A percentile compares a stretch with the other conserved stretches of the same genome.
phyloP scores from a whole-genome alignment of 108 stramenopile species.

The Aurantiochytrium sp. region DNA sequence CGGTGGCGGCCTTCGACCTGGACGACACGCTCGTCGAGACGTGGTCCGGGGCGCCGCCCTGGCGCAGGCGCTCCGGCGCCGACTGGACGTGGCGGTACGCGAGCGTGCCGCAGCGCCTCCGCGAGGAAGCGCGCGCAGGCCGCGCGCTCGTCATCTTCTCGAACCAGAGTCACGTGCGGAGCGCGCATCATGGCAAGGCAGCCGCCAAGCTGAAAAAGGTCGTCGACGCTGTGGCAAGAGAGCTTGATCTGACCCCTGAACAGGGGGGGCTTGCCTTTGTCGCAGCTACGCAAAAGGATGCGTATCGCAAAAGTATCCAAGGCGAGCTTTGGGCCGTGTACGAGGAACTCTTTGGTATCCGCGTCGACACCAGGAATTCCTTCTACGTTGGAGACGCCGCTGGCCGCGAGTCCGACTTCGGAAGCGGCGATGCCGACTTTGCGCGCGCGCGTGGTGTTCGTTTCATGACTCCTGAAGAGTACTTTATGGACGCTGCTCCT shows the following conservation, averaged over 20 bases:
- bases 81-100: background rate
- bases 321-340: background rate
- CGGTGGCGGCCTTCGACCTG: slow-evolving; percentile 42
- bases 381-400: background rate
- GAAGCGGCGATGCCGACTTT: background rate
- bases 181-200: background rate
- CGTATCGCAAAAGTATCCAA: background rate
- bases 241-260: background rate
- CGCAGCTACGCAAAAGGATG: background rate
- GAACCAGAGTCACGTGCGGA: background rate
- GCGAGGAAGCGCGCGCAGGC: background rate
- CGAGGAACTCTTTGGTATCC: background rate
- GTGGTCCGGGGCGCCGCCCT: background rate
- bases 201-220: background rate
- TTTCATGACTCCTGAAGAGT: background rate
- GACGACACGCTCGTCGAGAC: slow-evolving; percentile 46
- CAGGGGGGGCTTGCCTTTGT: background rate
- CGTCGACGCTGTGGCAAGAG: background rate
- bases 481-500: background rate
- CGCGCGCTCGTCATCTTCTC: background rate
- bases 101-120: background rate
- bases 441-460: background rate
- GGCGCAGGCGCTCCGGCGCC: background rate
- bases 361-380: background rate
- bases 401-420: background rate